Conservation (phyloP, 1,139 yeast genomes). For the Suhomyces terraborum region DNA sequence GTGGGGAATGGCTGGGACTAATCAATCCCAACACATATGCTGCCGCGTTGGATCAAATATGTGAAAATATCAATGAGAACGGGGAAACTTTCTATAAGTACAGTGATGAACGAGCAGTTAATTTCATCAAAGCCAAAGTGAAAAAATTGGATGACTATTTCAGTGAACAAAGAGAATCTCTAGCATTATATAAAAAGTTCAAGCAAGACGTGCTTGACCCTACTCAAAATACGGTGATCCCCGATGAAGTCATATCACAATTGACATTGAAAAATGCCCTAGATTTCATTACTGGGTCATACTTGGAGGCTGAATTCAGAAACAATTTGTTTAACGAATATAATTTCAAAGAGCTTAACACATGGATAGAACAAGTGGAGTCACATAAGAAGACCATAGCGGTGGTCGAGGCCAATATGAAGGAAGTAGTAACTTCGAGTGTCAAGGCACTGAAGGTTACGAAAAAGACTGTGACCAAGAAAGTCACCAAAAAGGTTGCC, state of each 20-base stretch:
- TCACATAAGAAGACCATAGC: constrained; percentile 30
- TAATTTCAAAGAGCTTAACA: constrained; percentile 30
- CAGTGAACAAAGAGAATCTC: constrained; percentile 14
- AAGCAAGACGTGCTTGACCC: constrained; percentile 28
- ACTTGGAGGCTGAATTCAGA: constrained; percentile 23
- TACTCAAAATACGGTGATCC: constrained; percentile 22
- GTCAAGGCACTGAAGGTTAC: constrained; percentile 18
- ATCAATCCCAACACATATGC: constrained; percentile 29
- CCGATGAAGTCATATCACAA: constrained; percentile 30
- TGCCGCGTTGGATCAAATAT: constrained; percentile 33
- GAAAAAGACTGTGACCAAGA: constrained; percentile 24
- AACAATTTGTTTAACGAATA: constrained; percentile 16
- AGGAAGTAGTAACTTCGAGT: constrained; percentile 25
- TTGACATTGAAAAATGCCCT: constrained; percentile 28
- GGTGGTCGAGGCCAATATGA: constrained; percentile 41
- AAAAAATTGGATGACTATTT: constrained; percentile 30
- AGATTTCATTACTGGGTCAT: constrained; percentile 35
- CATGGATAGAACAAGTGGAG: constrained; percentile 31
- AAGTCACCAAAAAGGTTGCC: constrained; percentile 42
- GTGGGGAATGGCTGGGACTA: constrained; percentile 26
- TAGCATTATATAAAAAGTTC: constrained; percentile 16
- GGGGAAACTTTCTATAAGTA: constrained; percentile 53
- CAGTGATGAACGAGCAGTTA: constrained; percentile 33
- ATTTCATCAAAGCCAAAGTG: constrained; percentile 35
- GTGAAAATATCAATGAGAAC: constrained; percentile 50